Base-by-base conservation (phyloP, 768 basidiomycete genomes). In the Macrolepiota dolichaula region DNA sequence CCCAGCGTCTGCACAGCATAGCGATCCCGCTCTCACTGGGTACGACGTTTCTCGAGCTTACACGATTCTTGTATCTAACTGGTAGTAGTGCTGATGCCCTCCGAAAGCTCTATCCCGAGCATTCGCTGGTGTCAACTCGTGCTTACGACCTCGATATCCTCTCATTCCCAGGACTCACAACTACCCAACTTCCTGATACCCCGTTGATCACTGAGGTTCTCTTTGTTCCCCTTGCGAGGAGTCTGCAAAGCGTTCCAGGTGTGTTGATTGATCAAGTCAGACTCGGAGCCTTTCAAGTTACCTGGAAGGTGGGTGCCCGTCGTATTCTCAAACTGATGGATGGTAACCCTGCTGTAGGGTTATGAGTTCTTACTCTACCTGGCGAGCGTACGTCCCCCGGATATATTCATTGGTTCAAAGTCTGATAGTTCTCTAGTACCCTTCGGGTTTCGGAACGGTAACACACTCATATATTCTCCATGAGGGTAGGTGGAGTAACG, bases 21-120 rank as follows among this genome's bases (percentile, higher is more conserved):
- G 73, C 25, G 74, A 72, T 52, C 82, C 84, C 0, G 67, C 76
- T 13, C 69, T 84, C 15, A 73, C 72, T 68, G 81, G 75, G 85
- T 86, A 69, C 32, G 77, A 69, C 24, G 3, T 17, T 35, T 12
- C 29, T 24, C 19, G 22, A 49, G 12, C 24, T 7, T 49, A 24
- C n/a, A 22, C 12, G 7, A 22, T 24, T 13, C 10, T 9, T 12
- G 4, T 10, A 19, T 22, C 24, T 25, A 13, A 49, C 47, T 25
- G 47, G 22, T 11, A 63, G 72, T 73, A 72, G 81, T 66, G 68
- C 76, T 27, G 73, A 85, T 61, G 72, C 77, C 40, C 75, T 92
- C 40, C 81, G 78, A 38, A 80, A 76, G 65, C 59, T 87, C 15
- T 85, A 90, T 68, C 87, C 89, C 5, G 79, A 81, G 10, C 78